phyloP scores from a whole-genome alignment of 306 rosid genomes.

The Echinosophora koreensis region DNA sequence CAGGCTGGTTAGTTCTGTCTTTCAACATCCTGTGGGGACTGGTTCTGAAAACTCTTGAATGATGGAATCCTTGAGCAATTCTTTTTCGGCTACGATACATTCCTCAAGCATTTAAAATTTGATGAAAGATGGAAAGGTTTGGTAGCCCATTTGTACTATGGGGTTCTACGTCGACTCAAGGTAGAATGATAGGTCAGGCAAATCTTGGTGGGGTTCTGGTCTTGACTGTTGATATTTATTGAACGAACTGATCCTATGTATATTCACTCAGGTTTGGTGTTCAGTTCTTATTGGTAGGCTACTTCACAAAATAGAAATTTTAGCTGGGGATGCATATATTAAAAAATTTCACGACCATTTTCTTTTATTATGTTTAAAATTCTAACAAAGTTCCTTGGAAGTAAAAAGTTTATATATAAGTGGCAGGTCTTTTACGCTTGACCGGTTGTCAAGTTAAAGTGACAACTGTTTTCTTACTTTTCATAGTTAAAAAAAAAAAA shows the following conservation, averaged over 20 bases:
- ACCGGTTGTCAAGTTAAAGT: not conserved
- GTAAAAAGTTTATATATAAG: not conserved
- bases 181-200: slow-evolving; percentile 28
- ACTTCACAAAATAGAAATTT: not conserved
- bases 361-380: not conserved
- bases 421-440: not conserved
- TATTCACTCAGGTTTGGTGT: not conserved
- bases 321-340: not conserved
- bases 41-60: slow-evolving; percentile 35
- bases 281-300: not conserved
- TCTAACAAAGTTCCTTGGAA: not conserved
- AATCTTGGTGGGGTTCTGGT: slow-evolving; percentile 25
- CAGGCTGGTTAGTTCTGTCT: slow-evolving; percentile 51
- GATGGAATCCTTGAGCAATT: slow-evolving; percentile 23
- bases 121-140: slow-evolving; percentile 5
- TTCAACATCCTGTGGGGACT: slow-evolving; percentile 37
- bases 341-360: not conserved
- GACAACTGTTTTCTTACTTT: not conserved
- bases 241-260: slow-evolving; percentile 10
- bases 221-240: slow-evolving; percentile 29
- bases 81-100: slow-evolving; percentile 32
- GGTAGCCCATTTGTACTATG: slow-evolving; percentile 31
- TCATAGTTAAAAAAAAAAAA: not conserved
- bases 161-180: not conserved
- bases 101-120: slow-evolving; percentile 1